A percentile compares a stretch with the other conserved stretches of the same genome.
These are phyloP conservation scores for Fusarium napiforme DNA, from an alignment of 2,329 filamentous ascomycete genomes.

Conservation along the genomic window DNA sequence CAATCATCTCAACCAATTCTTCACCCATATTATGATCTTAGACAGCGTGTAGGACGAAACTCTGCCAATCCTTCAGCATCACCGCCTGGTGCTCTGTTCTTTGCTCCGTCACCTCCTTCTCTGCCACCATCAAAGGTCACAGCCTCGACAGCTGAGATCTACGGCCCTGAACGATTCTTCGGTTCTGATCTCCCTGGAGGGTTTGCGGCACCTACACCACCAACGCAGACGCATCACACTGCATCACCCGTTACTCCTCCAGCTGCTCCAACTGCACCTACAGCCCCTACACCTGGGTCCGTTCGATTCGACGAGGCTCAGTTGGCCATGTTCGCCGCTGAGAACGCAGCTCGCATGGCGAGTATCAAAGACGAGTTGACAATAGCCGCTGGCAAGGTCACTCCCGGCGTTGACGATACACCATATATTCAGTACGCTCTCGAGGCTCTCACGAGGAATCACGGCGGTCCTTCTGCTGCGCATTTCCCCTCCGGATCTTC, in stretches of 20 bases:
- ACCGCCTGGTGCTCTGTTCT: conserved; percentile 49
- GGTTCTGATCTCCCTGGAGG: conserved; percentile 45
- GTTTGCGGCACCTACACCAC: conserved; percentile 35
- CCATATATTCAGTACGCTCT: conserved; percentile 92
- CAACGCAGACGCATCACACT: conserved; percentile 23
- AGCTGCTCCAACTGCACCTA: conserved; percentile 10
- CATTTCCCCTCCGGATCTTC: conserved; percentile 59
- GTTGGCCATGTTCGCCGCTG: conserved; percentile 52
- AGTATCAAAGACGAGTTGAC: conserved; percentile 64
- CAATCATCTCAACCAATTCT: conserved; percentile 40
- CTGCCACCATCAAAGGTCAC: conserved; percentile 39
- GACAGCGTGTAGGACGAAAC: conserved; percentile 34
- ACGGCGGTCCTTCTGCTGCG: conserved; percentile 67
- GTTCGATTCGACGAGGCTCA: conserved; percentile 55
- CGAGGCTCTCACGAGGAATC: conserved; percentile 83
- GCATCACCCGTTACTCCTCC: conserved; percentile 18
- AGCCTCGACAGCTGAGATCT: conserved; percentile 54
- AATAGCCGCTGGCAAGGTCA: conserved; percentile 65
- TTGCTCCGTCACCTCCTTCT: conserved; percentile 54
- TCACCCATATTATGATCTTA: conserved; percentile 42
- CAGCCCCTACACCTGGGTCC: conserved; percentile 14
- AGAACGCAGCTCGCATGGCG: conserved; percentile 48
- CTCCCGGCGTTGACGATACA: conserved; percentile 83
- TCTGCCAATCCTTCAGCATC: conserved; percentile 43
- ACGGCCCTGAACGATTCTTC: conserved; percentile 57